These are phyloP conservation scores for Panicum miliaceum DNA, from an alignment of 176 grass and related monocot genomes.

Conservation along the genomic window DNA sequence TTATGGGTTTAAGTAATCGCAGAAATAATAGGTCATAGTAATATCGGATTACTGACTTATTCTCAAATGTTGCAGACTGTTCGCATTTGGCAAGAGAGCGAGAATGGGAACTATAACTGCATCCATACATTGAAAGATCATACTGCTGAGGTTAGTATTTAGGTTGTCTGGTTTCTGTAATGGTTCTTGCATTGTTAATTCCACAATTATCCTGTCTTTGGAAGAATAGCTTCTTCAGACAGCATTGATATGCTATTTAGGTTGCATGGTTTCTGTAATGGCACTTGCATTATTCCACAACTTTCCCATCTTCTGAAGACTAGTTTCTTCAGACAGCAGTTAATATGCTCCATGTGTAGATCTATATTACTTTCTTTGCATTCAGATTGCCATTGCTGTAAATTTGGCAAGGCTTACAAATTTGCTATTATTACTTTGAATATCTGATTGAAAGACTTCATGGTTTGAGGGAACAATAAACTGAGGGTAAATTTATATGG, in stretches of 20 bases:
- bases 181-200: not conserved
- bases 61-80: constrained; percentile 83
- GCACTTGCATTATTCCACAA: not conserved
- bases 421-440: not conserved
- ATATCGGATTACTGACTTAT: constrained; percentile 24
- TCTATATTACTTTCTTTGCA: constrained; percentile 18
- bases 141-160: constrained; percentile 75
- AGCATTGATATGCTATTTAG: not conserved
- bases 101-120: constrained; percentile 85
- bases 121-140: constrained; percentile 79
- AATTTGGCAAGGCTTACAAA: not conserved
- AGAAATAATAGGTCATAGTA: constrained; percentile 4
- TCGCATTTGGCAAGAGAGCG: constrained; percentile 87
- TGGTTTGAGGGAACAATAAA: not conserved
- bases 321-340: not conserved
- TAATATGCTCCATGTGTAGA: not conserved
- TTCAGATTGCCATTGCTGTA: constrained; percentile 1
- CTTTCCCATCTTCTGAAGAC: constrained; percentile 7
- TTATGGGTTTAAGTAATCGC: not conserved
- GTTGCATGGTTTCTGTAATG: constrained; percentile 10
- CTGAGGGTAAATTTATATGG: not conserved
- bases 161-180: not conserved
- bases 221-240: constrained; percentile 19
- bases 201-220: not conserved
- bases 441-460: constrained; percentile 31